phyloP scores from a whole-genome alignment of 164 flowering plant species.

The Magnolia sinica region DNA sequence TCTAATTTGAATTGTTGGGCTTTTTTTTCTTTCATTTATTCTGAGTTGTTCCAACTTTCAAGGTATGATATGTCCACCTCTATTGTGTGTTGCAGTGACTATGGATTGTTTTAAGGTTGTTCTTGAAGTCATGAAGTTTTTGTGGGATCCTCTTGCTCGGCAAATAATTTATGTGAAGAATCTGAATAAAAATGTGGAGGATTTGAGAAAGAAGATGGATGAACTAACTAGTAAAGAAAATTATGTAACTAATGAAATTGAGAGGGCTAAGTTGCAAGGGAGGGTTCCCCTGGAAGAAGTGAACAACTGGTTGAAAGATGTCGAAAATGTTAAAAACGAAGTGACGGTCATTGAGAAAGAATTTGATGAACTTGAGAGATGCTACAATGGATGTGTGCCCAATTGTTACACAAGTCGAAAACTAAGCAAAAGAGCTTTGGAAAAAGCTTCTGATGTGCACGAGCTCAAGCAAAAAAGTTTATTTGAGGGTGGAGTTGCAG shows the following conservation, averaged over 20 bases:
- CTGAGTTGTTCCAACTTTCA: neutral
- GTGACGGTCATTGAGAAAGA: neutral
- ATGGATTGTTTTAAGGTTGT: neutral
- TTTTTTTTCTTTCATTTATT: too few relatives aligned
- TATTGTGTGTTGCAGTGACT: neutral
- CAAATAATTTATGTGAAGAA: neutral
- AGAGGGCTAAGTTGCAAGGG: neutral
- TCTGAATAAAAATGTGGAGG: neutral
- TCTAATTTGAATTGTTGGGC: too few relatives aligned
- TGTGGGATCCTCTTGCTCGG: neutral
- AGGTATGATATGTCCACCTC: neutral
- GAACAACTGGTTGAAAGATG: neutral
- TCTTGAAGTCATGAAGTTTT: neutral
- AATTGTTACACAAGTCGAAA: neutral
- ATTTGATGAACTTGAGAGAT: neutral
- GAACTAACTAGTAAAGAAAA: neutral
- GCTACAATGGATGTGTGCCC: neutral
- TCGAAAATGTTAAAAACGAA: neutral
- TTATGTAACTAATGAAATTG: neutral
- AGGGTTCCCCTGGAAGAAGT: neutral
- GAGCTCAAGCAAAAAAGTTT: slow-evolving; percentile 2
- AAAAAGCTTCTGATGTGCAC: neutral
- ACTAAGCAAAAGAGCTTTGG: neutral
- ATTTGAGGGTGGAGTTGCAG: slow-evolving; percentile 2
- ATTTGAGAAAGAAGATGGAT: neutral